Evolutionary conservation across 495 filamentous ascomycete species (phyloP).

Genomic region (Hypomontagnella submonticulosa): DNA sequence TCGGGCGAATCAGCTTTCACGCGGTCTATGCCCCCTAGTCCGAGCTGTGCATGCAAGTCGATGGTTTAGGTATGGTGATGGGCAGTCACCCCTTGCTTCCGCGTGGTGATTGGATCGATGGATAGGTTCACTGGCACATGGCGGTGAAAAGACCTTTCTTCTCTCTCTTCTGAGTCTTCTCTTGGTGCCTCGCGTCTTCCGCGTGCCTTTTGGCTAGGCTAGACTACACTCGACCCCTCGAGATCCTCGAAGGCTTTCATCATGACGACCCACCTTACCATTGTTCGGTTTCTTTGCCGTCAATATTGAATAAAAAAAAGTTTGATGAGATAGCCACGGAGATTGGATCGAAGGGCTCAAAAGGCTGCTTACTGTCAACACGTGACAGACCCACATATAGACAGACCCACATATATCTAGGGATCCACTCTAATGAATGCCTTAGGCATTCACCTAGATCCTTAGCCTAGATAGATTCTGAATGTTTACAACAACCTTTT

Average conservation of each 20-base stretch:
- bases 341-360: conserved; percentile 35
- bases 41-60: conserved; percentile 38
- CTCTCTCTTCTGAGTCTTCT: conserved; percentile 11
- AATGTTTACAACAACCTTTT: too few species aligned
- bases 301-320: conserved; percentile 6
- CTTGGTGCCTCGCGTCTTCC: conserved; percentile 18
- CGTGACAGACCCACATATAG: conserved; percentile 4
- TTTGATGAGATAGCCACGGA: conserved; percentile 23
- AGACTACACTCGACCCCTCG: conserved; percentile 26
- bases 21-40: conserved; percentile 25
- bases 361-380: conserved; percentile 38
- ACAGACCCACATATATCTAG: conserved; percentile 5
- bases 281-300: conserved; percentile 8
- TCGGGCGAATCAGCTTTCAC: conserved; percentile 37
- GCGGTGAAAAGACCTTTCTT: conserved; percentile 43
- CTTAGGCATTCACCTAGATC: too few species aligned
- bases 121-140: conserved; percentile 44
- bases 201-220: conserved; percentile 1
- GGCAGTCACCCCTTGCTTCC: conserved; percentile 34
- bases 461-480: too few species aligned
- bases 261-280: conserved; percentile 20
- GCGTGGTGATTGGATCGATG: conserved; percentile 46
- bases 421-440: too few species aligned
- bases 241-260: conserved; percentile 25
- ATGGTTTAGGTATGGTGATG: conserved; percentile 43